Conservation (phyloP, 140 eudicot species). For the Anethum foeniculum region DNA sequence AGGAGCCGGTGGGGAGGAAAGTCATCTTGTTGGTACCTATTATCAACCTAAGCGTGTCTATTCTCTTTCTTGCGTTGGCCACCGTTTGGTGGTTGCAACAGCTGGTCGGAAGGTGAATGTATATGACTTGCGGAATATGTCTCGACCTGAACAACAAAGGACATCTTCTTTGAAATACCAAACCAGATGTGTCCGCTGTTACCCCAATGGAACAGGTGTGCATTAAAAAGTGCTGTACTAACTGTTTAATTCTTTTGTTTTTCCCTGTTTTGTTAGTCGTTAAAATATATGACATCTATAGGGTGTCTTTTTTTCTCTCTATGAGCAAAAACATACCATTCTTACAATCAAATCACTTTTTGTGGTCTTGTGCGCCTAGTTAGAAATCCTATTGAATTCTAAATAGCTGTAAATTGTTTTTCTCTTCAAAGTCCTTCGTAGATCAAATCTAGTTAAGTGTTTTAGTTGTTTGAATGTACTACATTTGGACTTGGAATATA, state of each 20-base stretch:
- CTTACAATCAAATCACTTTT: background rate
- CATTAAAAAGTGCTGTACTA: background rate
- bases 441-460: background rate
- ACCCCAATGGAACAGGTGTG: constrained; percentile 93
- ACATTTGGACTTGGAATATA: background rate
- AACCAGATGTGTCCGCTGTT: constrained; percentile 93
- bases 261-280: background rate
- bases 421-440: background rate
- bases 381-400: background rate
- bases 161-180: constrained; percentile 92
- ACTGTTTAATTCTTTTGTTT: background rate
- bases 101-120: constrained; percentile 96
- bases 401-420: background rate
- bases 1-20: constrained; percentile 84
- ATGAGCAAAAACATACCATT: background rate
- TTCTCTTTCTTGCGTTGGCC: constrained; percentile 79
- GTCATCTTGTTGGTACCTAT: constrained; percentile 74
- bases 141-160: constrained; percentile 86
- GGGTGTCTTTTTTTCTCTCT: background rate
- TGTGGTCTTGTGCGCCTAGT: background rate
- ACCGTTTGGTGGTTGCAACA: constrained; percentile 88
- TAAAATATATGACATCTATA: background rate
- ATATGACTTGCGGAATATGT: constrained; percentile 89
- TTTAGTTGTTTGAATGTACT: background rate
- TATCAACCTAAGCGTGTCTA: constrained; percentile 93